Conservation (phyloP, 2,329 filamentous ascomycete species). For the Madurella fahalii region DNA sequence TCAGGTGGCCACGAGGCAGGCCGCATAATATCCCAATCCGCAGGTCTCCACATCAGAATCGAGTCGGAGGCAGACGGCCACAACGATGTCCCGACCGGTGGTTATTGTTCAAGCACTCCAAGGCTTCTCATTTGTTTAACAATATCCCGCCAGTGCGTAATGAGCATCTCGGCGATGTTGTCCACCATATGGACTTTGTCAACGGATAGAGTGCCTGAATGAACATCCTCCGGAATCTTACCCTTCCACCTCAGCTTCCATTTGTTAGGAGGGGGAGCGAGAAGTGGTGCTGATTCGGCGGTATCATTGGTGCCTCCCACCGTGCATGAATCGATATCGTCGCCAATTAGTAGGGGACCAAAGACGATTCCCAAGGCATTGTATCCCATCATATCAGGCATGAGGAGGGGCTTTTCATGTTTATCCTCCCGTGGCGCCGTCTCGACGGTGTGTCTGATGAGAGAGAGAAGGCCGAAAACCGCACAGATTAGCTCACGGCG, state of each 20-base stretch:
- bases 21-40: constrained; percentile 31
- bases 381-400: constrained; percentile 61
- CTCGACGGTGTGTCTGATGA: constrained; percentile 57
- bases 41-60: constrained; percentile 36
- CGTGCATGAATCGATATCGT: constrained; percentile 50
- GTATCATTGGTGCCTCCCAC: constrained; percentile 42
- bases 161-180: constrained; percentile 60
- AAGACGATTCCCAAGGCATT: constrained; percentile 60
- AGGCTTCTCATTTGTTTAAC: constrained; percentile 56
- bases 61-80: constrained; percentile 41
- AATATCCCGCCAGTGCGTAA: constrained; percentile 61
- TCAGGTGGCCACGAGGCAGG: constrained; percentile 19
- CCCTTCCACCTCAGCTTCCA: constrained; percentile 38
- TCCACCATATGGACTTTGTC: constrained; percentile 58
- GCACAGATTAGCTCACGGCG: constrained; percentile 62
- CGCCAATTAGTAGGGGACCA: constrained; percentile 59
- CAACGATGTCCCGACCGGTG: constrained; percentile 18
- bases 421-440: constrained; percentile 49
- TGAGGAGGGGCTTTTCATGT: constrained; percentile 48
- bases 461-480: constrained; percentile 61
- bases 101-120: constrained; percentile 29
- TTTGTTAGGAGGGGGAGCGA: constrained; percentile 40
- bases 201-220: constrained; percentile 33
- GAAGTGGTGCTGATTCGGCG: constrained; percentile 41
- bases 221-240: constrained; percentile 22